Evolutionary conservation across 1,284 basidiomycete species (phyloP).

Genomic region (Irpex sp.): DNA sequence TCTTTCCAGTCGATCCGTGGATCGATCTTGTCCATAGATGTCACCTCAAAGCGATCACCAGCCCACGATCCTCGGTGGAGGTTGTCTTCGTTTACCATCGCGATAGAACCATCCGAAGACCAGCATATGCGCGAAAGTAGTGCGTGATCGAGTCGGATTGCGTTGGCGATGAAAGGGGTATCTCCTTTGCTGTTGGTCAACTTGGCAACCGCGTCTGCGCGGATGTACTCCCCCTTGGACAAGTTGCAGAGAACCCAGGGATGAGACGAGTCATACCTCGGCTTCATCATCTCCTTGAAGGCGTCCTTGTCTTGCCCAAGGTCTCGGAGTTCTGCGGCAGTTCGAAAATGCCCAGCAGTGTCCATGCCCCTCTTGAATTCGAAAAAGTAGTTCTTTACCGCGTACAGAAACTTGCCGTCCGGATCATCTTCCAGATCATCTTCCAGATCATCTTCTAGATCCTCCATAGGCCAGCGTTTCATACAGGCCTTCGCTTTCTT

Average conservation of each 20-base stretch:
- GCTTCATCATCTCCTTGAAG: neutral
- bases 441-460: neutral
- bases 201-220: neutral
- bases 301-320: neutral
- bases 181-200: neutral
- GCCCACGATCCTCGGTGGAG: conserved; percentile 18
- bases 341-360: neutral
- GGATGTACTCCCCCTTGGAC: conserved; percentile 7
- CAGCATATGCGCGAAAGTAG: conserved; percentile 17
- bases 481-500: neutral
- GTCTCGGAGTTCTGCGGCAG: neutral
- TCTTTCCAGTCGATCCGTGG: conserved; percentile 13
- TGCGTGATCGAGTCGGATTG: conserved; percentile 9
- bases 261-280: neutral
- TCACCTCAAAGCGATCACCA: conserved; percentile 30
- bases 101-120: conserved; percentile 8
- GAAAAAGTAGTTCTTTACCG: neutral
- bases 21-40: conserved; percentile 9
- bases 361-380: neutral
- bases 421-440: neutral
- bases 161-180: neutral
- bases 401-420: neutral
- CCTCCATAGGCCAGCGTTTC: neutral
- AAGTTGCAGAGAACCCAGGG: conserved; percentile 5
- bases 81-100: neutral